Evolutionary conservation across 139 green algal genomes (phyloP).

Genomic region (Coelastrella sp.): DNA sequence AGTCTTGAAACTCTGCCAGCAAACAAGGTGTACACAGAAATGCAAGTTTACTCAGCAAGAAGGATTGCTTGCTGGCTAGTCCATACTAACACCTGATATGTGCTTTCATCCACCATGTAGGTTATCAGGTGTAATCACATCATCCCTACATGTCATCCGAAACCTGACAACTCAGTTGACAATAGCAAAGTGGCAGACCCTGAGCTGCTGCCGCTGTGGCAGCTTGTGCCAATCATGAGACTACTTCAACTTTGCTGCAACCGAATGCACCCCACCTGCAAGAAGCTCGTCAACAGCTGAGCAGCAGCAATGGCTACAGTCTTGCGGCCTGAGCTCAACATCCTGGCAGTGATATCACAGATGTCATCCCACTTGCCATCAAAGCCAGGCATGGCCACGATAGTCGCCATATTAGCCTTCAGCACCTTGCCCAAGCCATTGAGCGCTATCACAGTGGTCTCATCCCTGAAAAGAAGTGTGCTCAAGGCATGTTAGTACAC

Average conservation of each 20-base stretch:
- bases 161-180: no score
- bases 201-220: no score
- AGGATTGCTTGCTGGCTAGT: no score
- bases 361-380: constrained; percentile 51
- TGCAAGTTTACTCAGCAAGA: no score
- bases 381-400: constrained; percentile 76
- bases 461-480: constrained; percentile 13
- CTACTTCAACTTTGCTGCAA: no score
- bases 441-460: constrained; percentile 88
- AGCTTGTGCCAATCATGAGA: no score
- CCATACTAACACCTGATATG: no score
- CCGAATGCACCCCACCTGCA: no score
- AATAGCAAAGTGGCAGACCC: no score
- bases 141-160: no score
- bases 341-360: constrained; percentile 22
- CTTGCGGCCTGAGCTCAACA: constrained; percentile 49
- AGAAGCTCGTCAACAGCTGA: constrained; percentile 51
- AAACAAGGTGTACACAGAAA: neutral
- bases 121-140: no score
- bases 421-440: constrained; percentile 86
- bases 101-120: no score
- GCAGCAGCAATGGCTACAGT: constrained; percentile 50
- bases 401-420: constrained; percentile 74
- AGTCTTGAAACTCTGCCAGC: neutral
- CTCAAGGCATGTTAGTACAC: neutral